phyloP scores from a whole-genome alignment of 768 basidiomycete genomes.

The Lentinula boryana region DNA sequence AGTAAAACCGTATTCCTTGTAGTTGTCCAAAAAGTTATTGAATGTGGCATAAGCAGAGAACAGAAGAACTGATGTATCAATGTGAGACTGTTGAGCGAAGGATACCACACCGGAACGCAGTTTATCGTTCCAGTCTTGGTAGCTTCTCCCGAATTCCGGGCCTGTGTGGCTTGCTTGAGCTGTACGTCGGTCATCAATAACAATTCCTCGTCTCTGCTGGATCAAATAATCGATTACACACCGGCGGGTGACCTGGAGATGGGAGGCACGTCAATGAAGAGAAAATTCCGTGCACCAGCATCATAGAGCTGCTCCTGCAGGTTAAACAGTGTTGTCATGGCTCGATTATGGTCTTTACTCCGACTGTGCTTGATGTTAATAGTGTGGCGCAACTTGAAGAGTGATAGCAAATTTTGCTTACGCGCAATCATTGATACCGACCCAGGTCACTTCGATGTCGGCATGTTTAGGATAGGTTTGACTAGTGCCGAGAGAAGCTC shows the following conservation, averaged over 20 bases:
- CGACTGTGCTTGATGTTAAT: constrained; percentile 9
- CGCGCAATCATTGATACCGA: constrained; percentile 67
- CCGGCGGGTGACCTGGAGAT: constrained; percentile 32
- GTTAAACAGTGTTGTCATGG: constrained; percentile 31
- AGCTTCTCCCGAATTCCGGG: constrained; percentile 7
- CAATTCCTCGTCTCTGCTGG: not conserved
- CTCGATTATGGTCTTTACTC: constrained; percentile 13
- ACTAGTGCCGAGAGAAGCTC: constrained; percentile 11
- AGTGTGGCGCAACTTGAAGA: not conserved
- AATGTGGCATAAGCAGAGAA: constrained; percentile 47
- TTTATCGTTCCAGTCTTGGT: constrained; percentile 37
- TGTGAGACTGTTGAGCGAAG: constrained; percentile 31
- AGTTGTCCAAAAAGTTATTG: constrained; percentile 40
- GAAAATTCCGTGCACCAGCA: constrained; percentile 43
- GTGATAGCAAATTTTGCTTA: constrained; percentile 16
- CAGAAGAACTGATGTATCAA: constrained; percentile 40
- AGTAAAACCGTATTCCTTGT: constrained; percentile 31
- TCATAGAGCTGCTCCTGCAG: constrained; percentile 44
- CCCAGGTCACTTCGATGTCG: constrained; percentile 44
- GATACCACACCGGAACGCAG: constrained; percentile 23
- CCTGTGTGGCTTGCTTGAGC: not conserved
- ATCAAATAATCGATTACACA: not conserved
- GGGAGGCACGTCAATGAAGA: constrained; percentile 38
- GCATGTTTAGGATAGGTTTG: not conserved
- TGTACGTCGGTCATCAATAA: not conserved